Evolutionary conservation across 305 asterid genomes (phyloP), one percentile per base, ranked within the genome.

Genomic region (Fraxinus dipetala): DNA sequence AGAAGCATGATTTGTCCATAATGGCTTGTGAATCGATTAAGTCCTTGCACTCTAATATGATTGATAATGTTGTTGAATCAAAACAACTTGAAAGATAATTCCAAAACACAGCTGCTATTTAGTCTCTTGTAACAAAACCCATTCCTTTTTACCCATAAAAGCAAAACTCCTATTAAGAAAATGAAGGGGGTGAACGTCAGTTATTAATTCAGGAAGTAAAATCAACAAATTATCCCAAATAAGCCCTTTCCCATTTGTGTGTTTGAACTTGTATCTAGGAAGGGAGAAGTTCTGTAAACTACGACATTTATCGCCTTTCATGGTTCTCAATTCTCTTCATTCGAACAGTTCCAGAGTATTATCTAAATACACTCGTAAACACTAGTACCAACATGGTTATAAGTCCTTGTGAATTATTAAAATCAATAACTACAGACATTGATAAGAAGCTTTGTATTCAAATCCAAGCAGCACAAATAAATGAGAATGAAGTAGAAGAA

Each of bases 401-500:
- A 10, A 65, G 73, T 65, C 34, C 30, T 26, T 65, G 34, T 26
- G 35, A 24, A 65, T 26, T 65, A 26, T 16, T 24, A 65, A 65
- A 8, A 30, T 65, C 73, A 65, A 65, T 16, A 26, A 65, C 28
- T 10, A 69, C 79, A 80, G 59, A 76, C 35, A 73, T 32, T 70
- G 40, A 81, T 79, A 75, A 76, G 76, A 45, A 56, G 67, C 73
- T 76, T 18, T 35, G 78, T 65, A 32, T 54, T 43, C n/a, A 56
- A 56, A 10, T 18, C 30, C 28, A 81, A 81, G 36, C 65, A 67
- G 24, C 48, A 84, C 70, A 76, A 81, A 32, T 24, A 36, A 85
- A 54, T 43, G 48, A 77, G 80, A 80, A 40, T 56, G 67, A 56
- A 18, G 34, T 79, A 72, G 72, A 82, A 78, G 67, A 87, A 24